Base-by-base conservation (phyloP, 1,139 yeast genomes). In the Debaryomyces udenii region DNA sequence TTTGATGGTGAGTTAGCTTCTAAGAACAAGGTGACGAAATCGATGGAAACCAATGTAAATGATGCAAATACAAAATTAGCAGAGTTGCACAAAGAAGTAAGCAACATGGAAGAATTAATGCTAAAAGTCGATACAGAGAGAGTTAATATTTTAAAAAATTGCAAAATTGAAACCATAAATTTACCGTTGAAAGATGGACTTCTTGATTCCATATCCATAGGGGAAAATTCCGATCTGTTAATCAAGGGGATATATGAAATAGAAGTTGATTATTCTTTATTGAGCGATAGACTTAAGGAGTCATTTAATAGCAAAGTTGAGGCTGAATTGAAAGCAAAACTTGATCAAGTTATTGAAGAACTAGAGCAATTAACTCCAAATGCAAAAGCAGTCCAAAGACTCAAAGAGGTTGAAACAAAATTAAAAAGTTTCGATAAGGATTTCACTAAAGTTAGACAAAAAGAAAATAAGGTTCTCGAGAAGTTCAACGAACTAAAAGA, bases 321-420 rank as follows among this genome's bases (percentile, higher is more conserved):
- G 43, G 72, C 74, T 1, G 75, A 84, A 35, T 70, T 81, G 3
- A 76, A 56, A 16, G 74, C 60, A 2, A 56, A 55, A 31, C 55
- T 70, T 9, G 63, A 61, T 29, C 53, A 53, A 7, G 58, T 66
- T 1, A 53, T 59, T 10, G 68, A 78, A 24, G 80, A 75, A 28
- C 64, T 91, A 39, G 84, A 80, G 36, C 66, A 67, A 37, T 68
- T 88, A 53, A 81, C 89, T 17, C 96, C 96, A 11, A 90, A 90
- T 59, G 73, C 83, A 20, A 85, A 86, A 51, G 96, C 97, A 0
- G 69, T 78, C 20, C 95, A 87, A 46, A 76, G 96, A 54, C 72
- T 88, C 39, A 76, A 70, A 35, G 93, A 86, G 43, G 88, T 86
- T 4, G 84, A 85, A 50, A 66, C 62, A 3, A 80, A 81, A 49